These are phyloP conservation scores for Magnusiomyces suaveolens DNA, from an alignment of 1,139 yeast species.

Conservation along the genomic window DNA sequence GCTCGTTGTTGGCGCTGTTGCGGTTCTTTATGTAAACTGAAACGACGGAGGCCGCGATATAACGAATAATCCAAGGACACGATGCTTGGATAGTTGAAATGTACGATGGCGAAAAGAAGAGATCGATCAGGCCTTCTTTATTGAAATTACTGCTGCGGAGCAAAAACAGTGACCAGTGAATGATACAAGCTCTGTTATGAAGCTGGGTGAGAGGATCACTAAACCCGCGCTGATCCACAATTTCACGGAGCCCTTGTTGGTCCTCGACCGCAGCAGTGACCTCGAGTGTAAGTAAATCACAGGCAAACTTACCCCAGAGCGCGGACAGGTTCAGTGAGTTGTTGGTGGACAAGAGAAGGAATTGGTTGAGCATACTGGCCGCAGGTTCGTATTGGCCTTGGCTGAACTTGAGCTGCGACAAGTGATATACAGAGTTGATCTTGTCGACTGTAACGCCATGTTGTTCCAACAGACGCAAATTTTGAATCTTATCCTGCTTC, in stretches of 20 bases:
- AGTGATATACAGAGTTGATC: slow-evolving; percentile 43
- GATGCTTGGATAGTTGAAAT: slow-evolving; percentile 56
- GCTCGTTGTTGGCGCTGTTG: slow-evolving; percentile 35
- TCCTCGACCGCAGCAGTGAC: slow-evolving; percentile 46
- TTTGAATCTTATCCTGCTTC: slow-evolving; percentile 45
- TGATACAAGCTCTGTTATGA: slow-evolving; percentile 53
- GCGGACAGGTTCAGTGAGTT: slow-evolving; percentile 43
- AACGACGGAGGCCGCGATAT: slow-evolving; percentile 49
- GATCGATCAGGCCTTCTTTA: slow-evolving; percentile 42
- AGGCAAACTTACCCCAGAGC: slow-evolving; percentile 56
- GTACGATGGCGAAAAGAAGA: slow-evolving; percentile 49
- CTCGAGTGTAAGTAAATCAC: slow-evolving; percentile 44
- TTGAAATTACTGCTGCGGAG: slow-evolving; percentile 44
- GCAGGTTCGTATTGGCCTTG: slow-evolving; percentile 52
- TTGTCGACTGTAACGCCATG: slow-evolving; percentile 41
- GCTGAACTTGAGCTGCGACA: slow-evolving; percentile 51
- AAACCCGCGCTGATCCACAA: slow-evolving; percentile 45
- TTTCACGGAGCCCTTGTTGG: slow-evolving; percentile 44
- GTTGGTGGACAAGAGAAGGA: slow-evolving; percentile 45
- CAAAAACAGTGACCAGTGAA: slow-evolving; percentile 57
- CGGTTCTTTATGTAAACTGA: slow-evolving; percentile 32
- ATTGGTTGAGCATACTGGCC: slow-evolving; percentile 46
- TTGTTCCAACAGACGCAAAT: slow-evolving; percentile 37
- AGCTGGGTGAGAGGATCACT: slow-evolving; percentile 48
- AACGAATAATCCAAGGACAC: slow-evolving; percentile 57